phyloP scores from a whole-genome alignment of 1,284 basidiomycete species.

The Bjerkandera adusta region DNA sequence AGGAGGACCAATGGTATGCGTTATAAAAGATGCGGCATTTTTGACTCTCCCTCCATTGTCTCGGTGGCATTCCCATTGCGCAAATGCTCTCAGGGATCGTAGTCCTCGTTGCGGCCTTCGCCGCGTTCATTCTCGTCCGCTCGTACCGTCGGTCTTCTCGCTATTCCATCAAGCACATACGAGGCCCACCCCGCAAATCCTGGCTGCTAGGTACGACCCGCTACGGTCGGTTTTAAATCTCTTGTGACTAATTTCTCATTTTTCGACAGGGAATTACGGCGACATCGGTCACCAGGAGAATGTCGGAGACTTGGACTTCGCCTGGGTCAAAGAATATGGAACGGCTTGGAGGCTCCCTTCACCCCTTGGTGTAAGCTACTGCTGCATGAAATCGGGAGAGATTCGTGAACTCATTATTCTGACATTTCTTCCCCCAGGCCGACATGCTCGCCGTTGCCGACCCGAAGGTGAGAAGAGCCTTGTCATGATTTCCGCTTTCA shows the following conservation, averaged over 20 bases:
- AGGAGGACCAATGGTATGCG: too few species aligned
- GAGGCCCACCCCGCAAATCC: slow-evolving; percentile 10
- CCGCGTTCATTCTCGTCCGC: background rate
- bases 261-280: slow-evolving; percentile 5
- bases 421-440: background rate
- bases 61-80: background rate
- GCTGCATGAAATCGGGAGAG: too few species aligned
- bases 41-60: too few species aligned
- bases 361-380: slow-evolving; percentile 7
- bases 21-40: too few species aligned
- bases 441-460: slow-evolving; percentile 24
- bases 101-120: background rate
- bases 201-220: slow-evolving; percentile 10
- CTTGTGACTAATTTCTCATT: background rate
- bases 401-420: too few species aligned
- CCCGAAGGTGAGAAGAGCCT: slow-evolving; percentile 17
- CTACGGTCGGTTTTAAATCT: background rate
- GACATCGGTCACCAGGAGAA: slow-evolving; percentile 24
- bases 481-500: background rate
- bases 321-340: slow-evolving; percentile 32
- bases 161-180: slow-evolving; percentile 9
- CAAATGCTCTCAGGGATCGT: background rate
- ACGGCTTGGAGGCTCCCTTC: slow-evolving; percentile 23
- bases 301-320: slow-evolving; percentile 30
- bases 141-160: slow-evolving; percentile 1